Percentiles rank a stretch among this genome's conserved stretches.
Evolutionary conservation across 2,329 filamentous ascomycete genomes (phyloP).

Genomic region (Geosmithia putterillii): DNA sequence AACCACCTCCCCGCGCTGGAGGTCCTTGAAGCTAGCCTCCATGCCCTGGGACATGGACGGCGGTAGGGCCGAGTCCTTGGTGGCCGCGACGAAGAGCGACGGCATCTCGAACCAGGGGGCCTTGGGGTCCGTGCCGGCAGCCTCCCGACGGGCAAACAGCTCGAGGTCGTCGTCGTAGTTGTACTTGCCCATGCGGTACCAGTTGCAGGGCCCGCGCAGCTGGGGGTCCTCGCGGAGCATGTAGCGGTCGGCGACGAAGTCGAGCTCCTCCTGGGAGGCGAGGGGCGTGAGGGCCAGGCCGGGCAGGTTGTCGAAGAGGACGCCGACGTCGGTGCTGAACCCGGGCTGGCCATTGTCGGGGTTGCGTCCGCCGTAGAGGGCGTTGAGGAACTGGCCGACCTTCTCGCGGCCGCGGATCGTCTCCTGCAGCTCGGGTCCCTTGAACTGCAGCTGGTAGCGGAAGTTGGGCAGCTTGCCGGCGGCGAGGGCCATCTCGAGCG

Average conservation of each 20-base stretch:
- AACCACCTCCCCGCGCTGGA: conserved; percentile 54
- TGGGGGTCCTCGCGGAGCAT: conserved; percentile 42
- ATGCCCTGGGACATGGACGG: conserved; percentile 60
- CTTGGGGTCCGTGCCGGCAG: conserved; percentile 67
- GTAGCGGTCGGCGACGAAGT: conserved; percentile 67
- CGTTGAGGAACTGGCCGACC: conserved; percentile 58
- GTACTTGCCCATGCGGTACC: conserved; percentile 65
- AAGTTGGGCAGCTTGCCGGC: conserved; percentile 51
- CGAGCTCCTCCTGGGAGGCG: conserved; percentile 55
- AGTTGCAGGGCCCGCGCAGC: conserved; percentile 71
- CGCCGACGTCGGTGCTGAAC: conserved; percentile 49
- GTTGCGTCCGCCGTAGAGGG: conserved; percentile 55
- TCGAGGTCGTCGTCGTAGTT: conserved; percentile 67
- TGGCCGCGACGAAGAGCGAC: conserved; percentile 63
- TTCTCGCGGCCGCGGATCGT: conserved; percentile 43
- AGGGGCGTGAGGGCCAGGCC: conserved; percentile 44
- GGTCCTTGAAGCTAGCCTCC: conserved; percentile 50
- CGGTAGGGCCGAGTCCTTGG: conserved; percentile 59
- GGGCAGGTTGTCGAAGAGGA: conserved; percentile 51
- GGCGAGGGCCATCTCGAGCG: conserved; percentile 47
- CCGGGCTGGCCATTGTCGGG: conserved; percentile 35
- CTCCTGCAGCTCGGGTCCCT: conserved; percentile 52
- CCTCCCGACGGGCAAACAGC: conserved; percentile 22
- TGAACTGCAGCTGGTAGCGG: conserved; percentile 74
- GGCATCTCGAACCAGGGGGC: conserved; percentile 46